Conservation (phyloP, 148 eudicot species). For the Beta vulgaris region DNA sequence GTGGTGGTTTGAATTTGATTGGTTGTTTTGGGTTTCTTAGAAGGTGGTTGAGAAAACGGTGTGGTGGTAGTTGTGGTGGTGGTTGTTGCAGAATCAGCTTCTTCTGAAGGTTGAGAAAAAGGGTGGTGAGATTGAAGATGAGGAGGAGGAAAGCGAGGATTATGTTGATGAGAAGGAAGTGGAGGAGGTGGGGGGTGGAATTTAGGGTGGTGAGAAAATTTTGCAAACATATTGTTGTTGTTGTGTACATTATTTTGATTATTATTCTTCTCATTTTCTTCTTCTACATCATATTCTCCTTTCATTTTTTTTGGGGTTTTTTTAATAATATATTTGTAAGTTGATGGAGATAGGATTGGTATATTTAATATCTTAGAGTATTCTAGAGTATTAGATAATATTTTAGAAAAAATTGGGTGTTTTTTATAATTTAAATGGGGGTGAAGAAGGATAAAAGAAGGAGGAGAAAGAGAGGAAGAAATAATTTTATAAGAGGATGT, state of each 20-base stretch:
- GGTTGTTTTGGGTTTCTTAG: slow-evolving; percentile 15
- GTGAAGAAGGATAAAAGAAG: neutral
- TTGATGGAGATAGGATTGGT: neutral
- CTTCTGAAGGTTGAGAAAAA: slow-evolving; percentile 29
- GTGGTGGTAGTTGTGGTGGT: slow-evolving; percentile 12
- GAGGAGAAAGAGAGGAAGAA: neutral
- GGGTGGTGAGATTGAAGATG: slow-evolving; percentile 11
- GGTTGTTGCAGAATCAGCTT: slow-evolving; percentile 30
- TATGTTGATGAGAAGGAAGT: slow-evolving; percentile 21
- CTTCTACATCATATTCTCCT: slow-evolving; percentile 40
- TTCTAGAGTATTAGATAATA: neutral
- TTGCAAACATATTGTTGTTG: slow-evolving; percentile 29
- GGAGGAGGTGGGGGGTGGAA: slow-evolving; percentile 29
- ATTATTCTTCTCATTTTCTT: slow-evolving; percentile 18
- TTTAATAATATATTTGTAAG: neutral
- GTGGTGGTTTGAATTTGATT: slow-evolving; percentile 8
- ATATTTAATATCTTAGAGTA: too few relatives aligned
- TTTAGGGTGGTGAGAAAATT: slow-evolving; percentile 29
- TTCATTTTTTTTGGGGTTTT: slow-evolving; percentile 30
- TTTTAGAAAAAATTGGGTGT: neutral
- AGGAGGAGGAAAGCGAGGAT: slow-evolving; percentile 13
- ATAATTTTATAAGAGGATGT: neutral
- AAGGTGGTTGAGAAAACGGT: neutral
- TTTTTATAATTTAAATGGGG: neutral
- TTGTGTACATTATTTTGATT: neutral